Percentiles rank a stretch among this genome's conserved stretches.
Evolutionary conservation across 331 rosid genomes (phyloP).

Genomic region (Phaseolus coccineus): DNA sequence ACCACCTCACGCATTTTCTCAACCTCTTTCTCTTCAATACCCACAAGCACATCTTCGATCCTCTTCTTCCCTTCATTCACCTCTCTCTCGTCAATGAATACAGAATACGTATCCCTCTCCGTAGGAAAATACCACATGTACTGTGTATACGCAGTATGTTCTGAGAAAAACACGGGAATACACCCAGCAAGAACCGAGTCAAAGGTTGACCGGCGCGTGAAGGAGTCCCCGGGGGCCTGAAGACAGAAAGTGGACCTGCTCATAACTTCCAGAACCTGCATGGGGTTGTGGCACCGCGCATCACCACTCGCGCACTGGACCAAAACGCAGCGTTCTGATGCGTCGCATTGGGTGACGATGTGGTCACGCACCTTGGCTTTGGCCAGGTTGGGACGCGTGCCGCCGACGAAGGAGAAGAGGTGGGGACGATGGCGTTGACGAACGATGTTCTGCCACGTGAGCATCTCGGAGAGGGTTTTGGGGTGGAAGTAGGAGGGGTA

Average conservation of each 20-base stretch:
- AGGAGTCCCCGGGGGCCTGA: slow-evolving; percentile 86
- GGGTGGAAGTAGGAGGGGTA: slow-evolving; percentile 95
- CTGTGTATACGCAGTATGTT: slow-evolving; percentile 82
- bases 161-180: slow-evolving; percentile 80
- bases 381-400: slow-evolving; percentile 64
- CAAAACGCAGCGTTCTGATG: slow-evolving; percentile 57
- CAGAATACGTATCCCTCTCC: slow-evolving; percentile 54
- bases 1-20: slow-evolving; percentile 61
- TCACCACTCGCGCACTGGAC: slow-evolving; percentile 49
- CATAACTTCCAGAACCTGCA: slow-evolving; percentile 63
- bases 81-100: slow-evolving; percentile 70
- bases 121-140: slow-evolving; percentile 72
- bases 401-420: slow-evolving; percentile 80
- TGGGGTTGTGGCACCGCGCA: slow-evolving; percentile 60
- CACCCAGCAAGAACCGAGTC: slow-evolving; percentile 80
- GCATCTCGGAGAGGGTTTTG: slow-evolving; percentile 29
- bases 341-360: slow-evolving; percentile 63
- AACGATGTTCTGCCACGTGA: slow-evolving; percentile 59
- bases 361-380: slow-evolving; percentile 72
- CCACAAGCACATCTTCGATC: slow-evolving; percentile 65
- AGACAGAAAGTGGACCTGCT: slow-evolving; percentile 63
- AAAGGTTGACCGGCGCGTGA: slow-evolving; percentile 81
- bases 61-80: slow-evolving; percentile 37
- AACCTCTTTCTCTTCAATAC: slow-evolving; percentile 50
- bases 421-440: slow-evolving; percentile 48